Base-by-base conservation (phyloP, 1,139 yeast species). In the Eremothecium gossypii region DNA sequence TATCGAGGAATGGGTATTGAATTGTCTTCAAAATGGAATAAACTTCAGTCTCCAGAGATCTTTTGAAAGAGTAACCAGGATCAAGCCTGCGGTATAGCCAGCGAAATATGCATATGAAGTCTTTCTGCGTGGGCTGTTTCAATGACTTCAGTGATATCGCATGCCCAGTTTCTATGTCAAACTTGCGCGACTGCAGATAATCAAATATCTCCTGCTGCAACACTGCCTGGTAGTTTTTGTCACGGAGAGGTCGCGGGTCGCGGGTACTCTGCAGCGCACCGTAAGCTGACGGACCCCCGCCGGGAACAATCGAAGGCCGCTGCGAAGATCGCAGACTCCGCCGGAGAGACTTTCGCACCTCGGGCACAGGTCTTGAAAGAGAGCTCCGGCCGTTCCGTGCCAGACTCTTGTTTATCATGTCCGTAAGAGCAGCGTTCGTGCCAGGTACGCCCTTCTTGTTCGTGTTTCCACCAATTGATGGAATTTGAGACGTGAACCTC, bases 51-150 rank as follows among this genome's bases (percentile, higher is more conserved):
- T 87, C 96, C 33, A 83, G 73, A 11, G 83, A 70, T 55, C 74
- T 77, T 26, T 77, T 70, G 57, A 85, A 85, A 48, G 68, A 69
- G 60, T 83, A 82, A 35, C 82, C 81, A 0, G 96, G 96, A 58
- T 89, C 96, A 33, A 86, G 65, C 51, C 77, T 73, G 49, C 70
- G 72, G 62, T 84, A 86, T 20, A 87, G 65, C 72, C 87, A 89
- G 59, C 83, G 83, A 64, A 87, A 87, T 13, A 87, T 78, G 40
- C 74, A 60, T 8, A 77, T 78, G 61, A 87, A 87, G 53, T 85
- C 95, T 58, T 83, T 84, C 56, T 87, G 96, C 0, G 96, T 86
- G 7, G 96, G 96, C 49, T 74, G 78, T 50, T 70, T 73, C 45
- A 87, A 66, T 1, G 86, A 76, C 56, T 78, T 80, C 17, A 71